Evolutionary conservation across 208 protist genomes (phyloP), one percentile per base, ranked within the genome.

Genomic region (Naegleria lovaniensis): DNA sequence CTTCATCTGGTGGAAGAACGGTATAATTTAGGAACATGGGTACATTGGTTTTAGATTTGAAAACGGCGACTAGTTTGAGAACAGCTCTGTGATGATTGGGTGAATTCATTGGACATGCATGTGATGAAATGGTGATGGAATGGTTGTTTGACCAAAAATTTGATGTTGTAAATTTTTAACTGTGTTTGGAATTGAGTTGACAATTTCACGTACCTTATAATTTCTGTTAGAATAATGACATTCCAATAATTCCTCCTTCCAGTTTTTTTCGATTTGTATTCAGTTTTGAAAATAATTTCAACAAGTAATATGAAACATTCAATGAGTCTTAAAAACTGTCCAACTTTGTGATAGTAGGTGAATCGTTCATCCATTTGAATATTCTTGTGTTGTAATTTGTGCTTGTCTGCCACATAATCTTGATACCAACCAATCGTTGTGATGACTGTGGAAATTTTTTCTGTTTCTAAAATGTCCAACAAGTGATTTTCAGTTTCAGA

Each of bases 271-370:
- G 19, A 36, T 79, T 19, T 79, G 7, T 11, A 79, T 79, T 33
- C n/a, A 4, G 19, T 79, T 79, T 79, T 79, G 16, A 79, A 79
- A 79, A 79, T 79, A 79, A 79, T 79, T 79, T 79, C 67, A 79
- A 79, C 29, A 36, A 79, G 29, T 79, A 79, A 33, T 36, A 79
- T 79, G 9, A 29, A 79, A 79, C 67, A 79, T 33, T 79, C 67
- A 33, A 79, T 11, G 19, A 79, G n/a, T 79, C 29, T 79, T 36
- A 79, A 36, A 79, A 36, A 79, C 9, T 79, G 16, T 36, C 67
- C 67, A 36, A 33, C 29, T 79, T 33, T 79, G 29, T 79, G 29
- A 79, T 36, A 79, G 7, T 25, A 33, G 5, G 1, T 36, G n/a
- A 79, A 79, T 79, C 67, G 19, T 36, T 79, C 29, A 79, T 79